These are phyloP conservation scores for Afroboletus lepidellus DNA, from an alignment of 1,284 basidiomycete species.

Conservation along the genomic window DNA sequence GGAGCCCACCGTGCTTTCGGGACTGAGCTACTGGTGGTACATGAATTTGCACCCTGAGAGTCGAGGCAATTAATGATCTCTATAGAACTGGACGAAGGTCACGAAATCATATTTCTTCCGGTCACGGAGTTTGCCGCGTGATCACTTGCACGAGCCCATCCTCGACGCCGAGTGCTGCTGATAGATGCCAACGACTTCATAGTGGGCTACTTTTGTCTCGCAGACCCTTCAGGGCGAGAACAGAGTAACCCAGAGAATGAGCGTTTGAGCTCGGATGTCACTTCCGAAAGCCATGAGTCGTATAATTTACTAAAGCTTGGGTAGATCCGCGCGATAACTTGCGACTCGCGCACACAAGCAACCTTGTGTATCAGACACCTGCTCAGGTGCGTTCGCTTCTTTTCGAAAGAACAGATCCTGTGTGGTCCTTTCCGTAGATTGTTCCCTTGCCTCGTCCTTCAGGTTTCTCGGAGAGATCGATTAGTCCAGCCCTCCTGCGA, in stretches of 20 bases:
- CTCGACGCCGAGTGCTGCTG: background rate
- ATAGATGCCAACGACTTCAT: slow-evolving; percentile 2
- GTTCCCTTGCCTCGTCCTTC: slow-evolving; percentile 43
- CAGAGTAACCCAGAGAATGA: slow-evolving; percentile 8
- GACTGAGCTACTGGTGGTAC: slow-evolving; percentile 43
- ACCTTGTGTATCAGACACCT: slow-evolving; percentile 35
- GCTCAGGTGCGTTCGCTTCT: slow-evolving; percentile 33
- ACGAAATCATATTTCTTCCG: slow-evolving; percentile 39
- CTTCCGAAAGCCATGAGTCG: slow-evolving; percentile 25
- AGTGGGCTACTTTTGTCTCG: slow-evolving; percentile 25
- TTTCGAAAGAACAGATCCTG: slow-evolving; percentile 16
- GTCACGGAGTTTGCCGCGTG: slow-evolving; percentile 43
- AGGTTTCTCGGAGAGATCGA: slow-evolving; percentile 36
- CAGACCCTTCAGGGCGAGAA: slow-evolving; percentile 12
- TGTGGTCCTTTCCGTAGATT: slow-evolving; percentile 33
- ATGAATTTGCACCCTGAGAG: slow-evolving; percentile 15
- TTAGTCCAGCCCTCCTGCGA: slow-evolving; percentile 38
- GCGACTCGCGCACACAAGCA: slow-evolving; percentile 29
- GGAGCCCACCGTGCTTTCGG: slow-evolving; percentile 40
- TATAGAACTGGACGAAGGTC: slow-evolving; percentile 32
- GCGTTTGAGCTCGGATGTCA: slow-evolving; percentile 20
- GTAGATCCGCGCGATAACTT: slow-evolving; percentile 25
- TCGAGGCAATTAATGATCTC: slow-evolving; percentile 19
- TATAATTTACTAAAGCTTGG: slow-evolving; percentile 25
- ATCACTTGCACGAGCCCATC: slow-evolving; percentile 30